These are phyloP conservation scores for Chaetomium cochliodes DNA, from an alignment of 495 filamentous ascomycete genomes.

Conservation along the genomic window DNA sequence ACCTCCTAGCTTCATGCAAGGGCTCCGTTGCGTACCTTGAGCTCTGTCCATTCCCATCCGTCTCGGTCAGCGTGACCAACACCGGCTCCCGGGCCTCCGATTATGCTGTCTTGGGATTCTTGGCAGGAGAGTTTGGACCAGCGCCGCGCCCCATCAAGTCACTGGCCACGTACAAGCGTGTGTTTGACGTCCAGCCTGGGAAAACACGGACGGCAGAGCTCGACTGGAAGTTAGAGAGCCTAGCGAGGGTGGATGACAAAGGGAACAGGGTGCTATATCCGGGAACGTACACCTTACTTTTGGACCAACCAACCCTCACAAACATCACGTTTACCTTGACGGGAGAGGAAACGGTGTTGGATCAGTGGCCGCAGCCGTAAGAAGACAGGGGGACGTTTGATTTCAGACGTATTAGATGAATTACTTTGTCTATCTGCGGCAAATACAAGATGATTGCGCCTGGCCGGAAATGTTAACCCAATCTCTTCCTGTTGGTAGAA, in stretches of 20 bases:
- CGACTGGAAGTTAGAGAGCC: constrained; percentile 55
- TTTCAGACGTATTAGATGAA: not conserved
- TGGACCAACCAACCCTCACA: constrained; percentile 52
- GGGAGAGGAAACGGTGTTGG: constrained; percentile 38
- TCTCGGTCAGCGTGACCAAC: constrained; percentile 47
- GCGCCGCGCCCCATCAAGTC: constrained; percentile 62
- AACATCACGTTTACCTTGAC: constrained; percentile 46
- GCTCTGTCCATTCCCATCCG: constrained; percentile 48
- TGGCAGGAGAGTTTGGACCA: constrained; percentile 56
- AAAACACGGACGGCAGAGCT: constrained; percentile 42
- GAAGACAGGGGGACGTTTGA: not conserved
- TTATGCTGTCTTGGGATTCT: constrained; percentile 59
- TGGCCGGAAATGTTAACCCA: not conserved
- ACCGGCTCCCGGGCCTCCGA: constrained; percentile 55
- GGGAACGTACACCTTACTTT: constrained; percentile 59
- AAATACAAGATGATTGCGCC: too few relatives aligned
- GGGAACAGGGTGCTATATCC: constrained; percentile 67
- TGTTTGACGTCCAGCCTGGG: constrained; percentile 47
- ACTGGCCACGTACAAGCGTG: constrained; percentile 58
- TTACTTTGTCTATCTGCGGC: not conserved
- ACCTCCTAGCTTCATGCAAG: constrained; percentile 35
- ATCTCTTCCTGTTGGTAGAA: not conserved
- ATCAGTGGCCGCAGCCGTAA: constrained; percentile 27
- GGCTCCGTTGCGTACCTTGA: constrained; percentile 47
- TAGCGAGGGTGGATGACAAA: constrained; percentile 57